Evolutionary conservation across 129 eudicot genomes (phyloP).

Genomic region (Centaurea solstitialis): DNA sequence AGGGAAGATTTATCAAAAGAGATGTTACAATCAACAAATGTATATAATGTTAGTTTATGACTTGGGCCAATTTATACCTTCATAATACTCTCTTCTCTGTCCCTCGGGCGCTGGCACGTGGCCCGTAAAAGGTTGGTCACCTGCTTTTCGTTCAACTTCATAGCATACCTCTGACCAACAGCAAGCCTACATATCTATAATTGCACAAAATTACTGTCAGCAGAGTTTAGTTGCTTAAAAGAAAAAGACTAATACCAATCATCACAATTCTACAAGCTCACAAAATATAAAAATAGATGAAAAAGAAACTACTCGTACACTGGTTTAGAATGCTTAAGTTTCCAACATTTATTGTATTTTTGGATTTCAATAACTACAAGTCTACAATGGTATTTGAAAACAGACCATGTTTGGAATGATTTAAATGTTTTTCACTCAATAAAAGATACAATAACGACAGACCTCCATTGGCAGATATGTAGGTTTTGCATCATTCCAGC

Average conservation of each 20-base stretch:
- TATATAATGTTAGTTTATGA: background rate
- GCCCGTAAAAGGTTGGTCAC: slow-evolving; percentile 60
- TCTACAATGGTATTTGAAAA: background rate
- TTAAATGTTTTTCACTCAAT: background rate
- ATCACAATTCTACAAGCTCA: background rate
- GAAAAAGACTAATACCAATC: background rate
- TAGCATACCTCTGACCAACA: slow-evolving; percentile 52
- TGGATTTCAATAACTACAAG: background rate
- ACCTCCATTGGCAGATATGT: slow-evolving; percentile 89
- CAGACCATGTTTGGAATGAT: background rate
- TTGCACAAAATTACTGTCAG: background rate
- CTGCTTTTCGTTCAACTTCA: slow-evolving; percentile 70
- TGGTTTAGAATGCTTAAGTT: background rate
- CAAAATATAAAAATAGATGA: background rate
- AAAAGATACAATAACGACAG: background rate
- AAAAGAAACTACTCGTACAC: background rate
- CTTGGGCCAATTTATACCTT: slow-evolving; percentile 21
- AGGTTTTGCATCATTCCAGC: slow-evolving; percentile 60
- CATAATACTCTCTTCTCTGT: slow-evolving; percentile 38
- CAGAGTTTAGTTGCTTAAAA: background rate
- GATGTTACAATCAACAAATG: background rate
- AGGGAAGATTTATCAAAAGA: background rate
- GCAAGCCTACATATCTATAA: slow-evolving; percentile 51
- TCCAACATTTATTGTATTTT: background rate
- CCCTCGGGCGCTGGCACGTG: slow-evolving; percentile 67